phyloP scores from a whole-genome alignment of 2,329 filamentous ascomycete species.

The Coniochaeta sp. region DNA sequence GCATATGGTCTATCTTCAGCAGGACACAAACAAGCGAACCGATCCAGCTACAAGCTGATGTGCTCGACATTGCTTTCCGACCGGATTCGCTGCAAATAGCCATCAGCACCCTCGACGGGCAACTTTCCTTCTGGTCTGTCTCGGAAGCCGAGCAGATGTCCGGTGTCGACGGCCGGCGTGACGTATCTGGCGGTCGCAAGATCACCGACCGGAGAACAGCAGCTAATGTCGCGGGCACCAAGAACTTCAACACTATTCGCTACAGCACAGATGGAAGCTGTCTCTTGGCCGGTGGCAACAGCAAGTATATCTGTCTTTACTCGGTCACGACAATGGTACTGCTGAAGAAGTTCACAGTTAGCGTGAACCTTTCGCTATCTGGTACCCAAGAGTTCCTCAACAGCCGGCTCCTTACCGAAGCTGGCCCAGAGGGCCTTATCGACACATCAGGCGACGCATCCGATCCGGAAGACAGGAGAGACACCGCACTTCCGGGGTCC shows the following conservation, averaged over 20 bases:
- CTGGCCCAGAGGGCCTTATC: constrained; percentile 74
- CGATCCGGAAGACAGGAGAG: constrained; percentile 77
- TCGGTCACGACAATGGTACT: constrained; percentile 88
- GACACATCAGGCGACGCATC: constrained; percentile 85
- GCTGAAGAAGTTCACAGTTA: constrained; percentile 92
- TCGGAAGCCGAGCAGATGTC: constrained; percentile 80
- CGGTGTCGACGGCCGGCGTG: constrained; percentile 81
- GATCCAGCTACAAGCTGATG: constrained; percentile 83
- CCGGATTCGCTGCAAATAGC: constrained; percentile 89
- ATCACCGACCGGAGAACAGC: constrained; percentile 82
- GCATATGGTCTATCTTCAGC: constrained; percentile 93
- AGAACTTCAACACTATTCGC: constrained; percentile 78
- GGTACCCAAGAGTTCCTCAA: constrained; percentile 97
- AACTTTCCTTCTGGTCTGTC: constrained; percentile 91
- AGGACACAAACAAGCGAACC: constrained; percentile 93
- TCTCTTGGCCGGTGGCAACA: constrained; percentile 84
- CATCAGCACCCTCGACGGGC: constrained; percentile 86
- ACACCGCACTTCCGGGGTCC: constrained; percentile 73
- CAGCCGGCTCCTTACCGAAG: constrained; percentile 85
- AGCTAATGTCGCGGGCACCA: constrained; percentile 83
- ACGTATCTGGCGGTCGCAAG: constrained; percentile 88
- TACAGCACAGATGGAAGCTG: constrained; percentile 93
- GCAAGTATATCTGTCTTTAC: constrained; percentile 97
- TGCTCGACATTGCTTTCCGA: constrained; percentile 77
- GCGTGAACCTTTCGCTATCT: constrained; percentile 88